Conservation (phyloP, 2,329 filamentous ascomycete genomes). For the Colletotrichum chrysophilum region DNA sequence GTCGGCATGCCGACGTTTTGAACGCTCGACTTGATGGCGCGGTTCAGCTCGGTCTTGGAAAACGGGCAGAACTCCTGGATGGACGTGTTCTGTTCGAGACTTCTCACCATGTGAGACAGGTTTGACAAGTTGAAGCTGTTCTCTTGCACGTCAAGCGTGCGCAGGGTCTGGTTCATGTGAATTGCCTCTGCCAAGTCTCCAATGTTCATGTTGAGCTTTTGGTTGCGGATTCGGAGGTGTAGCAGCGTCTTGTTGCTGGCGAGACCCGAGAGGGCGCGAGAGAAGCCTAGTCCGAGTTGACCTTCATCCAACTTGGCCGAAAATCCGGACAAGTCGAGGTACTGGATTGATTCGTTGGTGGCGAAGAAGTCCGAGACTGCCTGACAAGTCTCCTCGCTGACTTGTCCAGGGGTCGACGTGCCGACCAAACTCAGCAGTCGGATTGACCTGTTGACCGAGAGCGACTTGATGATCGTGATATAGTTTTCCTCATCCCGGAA, state of each 20-base stretch:
- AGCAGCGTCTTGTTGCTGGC: conserved; percentile 47
- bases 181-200: conserved; percentile 58
- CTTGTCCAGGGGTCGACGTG: conserved; percentile 53
- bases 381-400: conserved; percentile 51
- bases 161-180: conserved; percentile 51
- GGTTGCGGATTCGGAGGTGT: conserved; percentile 61
- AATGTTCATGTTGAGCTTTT: conserved; percentile 59
- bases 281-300: conserved; percentile 59
- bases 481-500: conserved; percentile 58
- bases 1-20: conserved; percentile 17
- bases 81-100: conserved; percentile 45
- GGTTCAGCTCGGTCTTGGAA: conserved; percentile 38
- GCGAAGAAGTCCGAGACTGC: conserved; percentile 56
- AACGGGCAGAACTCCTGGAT: conserved; percentile 51
- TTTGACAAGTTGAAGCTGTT: conserved; percentile 61
- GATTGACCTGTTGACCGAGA: conserved; percentile 56
- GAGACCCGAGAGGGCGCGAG: conserved; percentile 52
- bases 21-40: conserved; percentile 33
- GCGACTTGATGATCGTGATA: conserved; percentile 52
- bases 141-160: conserved; percentile 58
- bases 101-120: conserved; percentile 50
- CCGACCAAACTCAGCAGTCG: conserved; percentile 59
- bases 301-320: conserved; percentile 63
- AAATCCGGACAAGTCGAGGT: conserved; percentile 61
- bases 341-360: conserved; percentile 56